Percentiles rank a stretch among this genome's conserved stretches.
These are phyloP conservation scores for Fusarium incarnatum DNA, from an alignment of 2,329 filamentous ascomycete genomes.

Conservation along the genomic window DNA sequence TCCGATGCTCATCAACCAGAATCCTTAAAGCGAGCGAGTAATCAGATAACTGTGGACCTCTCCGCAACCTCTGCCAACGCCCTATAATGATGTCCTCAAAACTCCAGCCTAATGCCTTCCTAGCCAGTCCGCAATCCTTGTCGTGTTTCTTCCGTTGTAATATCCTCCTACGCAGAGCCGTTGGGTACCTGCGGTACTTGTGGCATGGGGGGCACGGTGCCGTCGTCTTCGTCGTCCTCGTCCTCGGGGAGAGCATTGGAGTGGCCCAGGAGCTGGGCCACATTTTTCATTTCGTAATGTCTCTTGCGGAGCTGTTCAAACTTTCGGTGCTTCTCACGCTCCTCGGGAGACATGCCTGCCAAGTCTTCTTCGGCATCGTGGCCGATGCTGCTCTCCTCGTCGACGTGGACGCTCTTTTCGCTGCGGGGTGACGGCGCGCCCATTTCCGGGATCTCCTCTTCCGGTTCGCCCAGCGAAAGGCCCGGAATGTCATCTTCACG, in stretches of 20 bases:
- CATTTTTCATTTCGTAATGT: conserved; percentile 98
- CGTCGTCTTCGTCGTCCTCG: conserved; percentile 69
- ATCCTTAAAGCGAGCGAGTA: conserved; percentile 34
- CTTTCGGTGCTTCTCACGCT: conserved; percentile 88
- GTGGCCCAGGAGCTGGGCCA: conserved; percentile 86
- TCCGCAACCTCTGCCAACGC: conserved; percentile 42
- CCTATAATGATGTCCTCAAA: conserved; percentile 46
- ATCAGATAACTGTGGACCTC: conserved; percentile 21
- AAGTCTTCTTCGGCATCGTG: conserved; percentile 69
- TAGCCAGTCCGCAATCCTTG: conserved; percentile 13
- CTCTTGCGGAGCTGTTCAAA: conserved; percentile 94
- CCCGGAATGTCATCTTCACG: conserved; percentile 85
- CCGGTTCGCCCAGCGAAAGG: conserved; percentile 91
- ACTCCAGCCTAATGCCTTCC: conserved; percentile 40
- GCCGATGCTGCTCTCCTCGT: conserved; percentile 67
- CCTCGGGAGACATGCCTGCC: conserved; percentile 72
- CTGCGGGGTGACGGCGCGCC: conserved; percentile 50
- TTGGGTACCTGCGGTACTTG: conserved; percentile 59
- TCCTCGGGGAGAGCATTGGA: conserved; percentile 74
- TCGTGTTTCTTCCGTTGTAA: conserved; percentile 16
- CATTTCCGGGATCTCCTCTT: conserved; percentile 73
- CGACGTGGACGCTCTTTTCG: conserved; percentile 84
- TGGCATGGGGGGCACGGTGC: conserved; percentile 54
- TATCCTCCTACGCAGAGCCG: conserved; percentile 47
- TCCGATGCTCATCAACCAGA: conserved; percentile 25